Evolutionary conservation across 73 alveolate genomes (phyloP).

Genomic region (Paramecium primaurelia): DNA sequence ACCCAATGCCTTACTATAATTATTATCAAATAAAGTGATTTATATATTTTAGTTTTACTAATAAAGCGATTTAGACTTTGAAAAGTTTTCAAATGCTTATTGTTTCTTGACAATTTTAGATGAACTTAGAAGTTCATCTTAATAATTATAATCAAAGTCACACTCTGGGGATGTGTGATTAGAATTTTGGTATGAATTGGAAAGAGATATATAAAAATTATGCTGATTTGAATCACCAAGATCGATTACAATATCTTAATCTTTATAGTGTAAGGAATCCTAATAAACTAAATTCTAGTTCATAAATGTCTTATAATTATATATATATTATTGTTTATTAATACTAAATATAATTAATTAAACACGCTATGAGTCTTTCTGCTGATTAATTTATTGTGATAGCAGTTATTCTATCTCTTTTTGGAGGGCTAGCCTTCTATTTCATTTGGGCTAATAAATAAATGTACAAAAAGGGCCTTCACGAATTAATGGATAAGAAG

Average conservation of each 20-base stretch:
- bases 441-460: constrained; percentile 20
- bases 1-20: background rate
- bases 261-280: background rate
- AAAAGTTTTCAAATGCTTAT: background rate
- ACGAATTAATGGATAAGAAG: background rate
- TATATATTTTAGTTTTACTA: background rate
- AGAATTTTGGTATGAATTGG: background rate
- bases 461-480: constrained; percentile 4
- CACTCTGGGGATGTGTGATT: background rate
- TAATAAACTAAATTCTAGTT: background rate
- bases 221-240: background rate
- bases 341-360: background rate
- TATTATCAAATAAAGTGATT: background rate
- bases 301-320: background rate
- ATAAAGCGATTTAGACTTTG: background rate
- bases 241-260: background rate
- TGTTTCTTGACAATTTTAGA: background rate
- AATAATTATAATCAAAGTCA: background rate
- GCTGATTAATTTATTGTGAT: constrained; percentile 11
- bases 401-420: background rate
- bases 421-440: constrained; percentile 36
- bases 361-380: background rate
- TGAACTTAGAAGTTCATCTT: background rate
- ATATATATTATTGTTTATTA: background rate
- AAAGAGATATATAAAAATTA: background rate